These are phyloP conservation scores for Bryum argenteum DNA, from an alignment of 225 moss, liverwort and hornwort genomes.

Conservation along the genomic window DNA sequence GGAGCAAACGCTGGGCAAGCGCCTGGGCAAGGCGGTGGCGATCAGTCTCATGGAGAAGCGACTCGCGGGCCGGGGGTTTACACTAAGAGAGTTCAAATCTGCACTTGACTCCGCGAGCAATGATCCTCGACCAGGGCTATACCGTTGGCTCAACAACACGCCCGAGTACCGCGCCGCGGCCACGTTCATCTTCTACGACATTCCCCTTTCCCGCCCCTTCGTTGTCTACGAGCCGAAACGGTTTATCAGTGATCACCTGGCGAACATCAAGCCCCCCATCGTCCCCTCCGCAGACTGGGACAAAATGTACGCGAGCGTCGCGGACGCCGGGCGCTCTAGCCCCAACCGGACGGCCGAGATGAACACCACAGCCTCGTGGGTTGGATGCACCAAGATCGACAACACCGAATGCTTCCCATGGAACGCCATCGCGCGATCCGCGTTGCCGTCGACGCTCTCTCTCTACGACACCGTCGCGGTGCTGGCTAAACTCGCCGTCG, in stretches of 20 bases:
- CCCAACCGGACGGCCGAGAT: constrained; percentile 18
- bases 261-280: constrained; percentile 21
- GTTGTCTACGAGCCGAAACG: constrained; percentile 13
- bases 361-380: constrained; percentile 1
- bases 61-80: neutral
- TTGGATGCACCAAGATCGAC: neutral
- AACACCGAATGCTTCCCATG: neutral
- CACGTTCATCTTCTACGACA: neutral
- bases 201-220: neutral
- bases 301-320: neutral
- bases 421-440: neutral
- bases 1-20: constrained; percentile 7
- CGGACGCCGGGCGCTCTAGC: constrained; percentile 1
- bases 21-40: constrained; percentile 23
- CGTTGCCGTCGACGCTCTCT: constrained; percentile 1
- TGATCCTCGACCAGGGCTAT: constrained; percentile 8
- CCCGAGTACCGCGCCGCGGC: neutral
- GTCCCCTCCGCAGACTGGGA: constrained; percentile 27
- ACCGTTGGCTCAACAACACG: constrained; percentile 16
- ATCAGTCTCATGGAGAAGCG: constrained; percentile 4
- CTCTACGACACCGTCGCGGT: constrained; percentile 24
- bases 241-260: neutral
- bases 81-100: neutral
- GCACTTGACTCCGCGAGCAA: neutral
- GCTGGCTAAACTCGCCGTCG: constrained; percentile 26